These are phyloP conservation scores for Fraxinus anomala DNA, from an alignment of 257 asterid genomes.

Conservation along the genomic window DNA sequence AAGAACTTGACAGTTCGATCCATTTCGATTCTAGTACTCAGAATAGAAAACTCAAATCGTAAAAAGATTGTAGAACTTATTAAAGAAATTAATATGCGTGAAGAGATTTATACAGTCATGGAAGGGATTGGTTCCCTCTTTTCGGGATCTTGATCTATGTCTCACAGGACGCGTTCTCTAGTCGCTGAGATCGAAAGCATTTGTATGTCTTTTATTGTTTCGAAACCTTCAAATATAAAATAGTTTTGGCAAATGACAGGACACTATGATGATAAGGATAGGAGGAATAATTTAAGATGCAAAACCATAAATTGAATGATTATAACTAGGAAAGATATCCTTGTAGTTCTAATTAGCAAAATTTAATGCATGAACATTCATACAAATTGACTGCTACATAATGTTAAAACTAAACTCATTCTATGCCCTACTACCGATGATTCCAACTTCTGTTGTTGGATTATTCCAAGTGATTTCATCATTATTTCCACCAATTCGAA, in stretches of 20 bases:
- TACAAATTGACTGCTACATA: neutral
- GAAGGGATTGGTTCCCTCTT: too few species aligned
- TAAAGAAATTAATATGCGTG: too few species aligned
- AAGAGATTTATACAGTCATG: too few species aligned
- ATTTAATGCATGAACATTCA: neutral
- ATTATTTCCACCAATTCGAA: constrained; percentile 21
- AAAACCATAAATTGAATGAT: neutral
- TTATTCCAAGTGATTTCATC: constrained; percentile 15
- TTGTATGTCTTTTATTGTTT: neutral
- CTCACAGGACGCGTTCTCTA: too few species aligned
- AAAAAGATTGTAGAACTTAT: too few species aligned
- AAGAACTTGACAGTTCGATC: too few species aligned
- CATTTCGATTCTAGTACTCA: too few species aligned
- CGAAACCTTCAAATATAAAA: neutral
- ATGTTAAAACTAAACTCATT: neutral
- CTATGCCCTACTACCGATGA: neutral
- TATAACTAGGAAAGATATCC: neutral
- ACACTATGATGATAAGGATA: neutral
- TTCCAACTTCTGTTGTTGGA: constrained; percentile 17
- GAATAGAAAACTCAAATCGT: too few species aligned
- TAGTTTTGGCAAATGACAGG: neutral
- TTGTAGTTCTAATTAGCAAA: neutral
- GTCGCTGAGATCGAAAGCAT: neutral
- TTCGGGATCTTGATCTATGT: neutral
- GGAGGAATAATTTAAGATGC: neutral